A percentile compares a stretch with the other conserved stretches of the same genome.
These are phyloP conservation scores for Lipomyces mesembrius DNA, from an alignment of 805 yeast genomes.

Conservation along the genomic window DNA sequence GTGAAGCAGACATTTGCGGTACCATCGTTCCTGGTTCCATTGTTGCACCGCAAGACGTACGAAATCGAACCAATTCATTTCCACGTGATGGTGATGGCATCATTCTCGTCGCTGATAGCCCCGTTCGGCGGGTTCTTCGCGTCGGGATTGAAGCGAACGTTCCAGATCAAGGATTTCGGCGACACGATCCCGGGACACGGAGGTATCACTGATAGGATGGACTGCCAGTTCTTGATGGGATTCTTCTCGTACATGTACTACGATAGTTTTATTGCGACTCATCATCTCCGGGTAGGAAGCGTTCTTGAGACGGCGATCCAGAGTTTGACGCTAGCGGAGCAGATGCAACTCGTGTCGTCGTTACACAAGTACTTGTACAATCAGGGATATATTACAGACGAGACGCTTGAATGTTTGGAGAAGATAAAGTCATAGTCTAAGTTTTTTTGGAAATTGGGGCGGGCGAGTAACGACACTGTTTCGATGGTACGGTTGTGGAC, in stretches of 20 bases:
- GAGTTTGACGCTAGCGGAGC: slow-evolving; percentile 68
- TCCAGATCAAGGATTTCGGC: slow-evolving; percentile 95
- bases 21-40: slow-evolving; percentile 67
- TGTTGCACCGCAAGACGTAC: slow-evolving; percentile 44
- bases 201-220: slow-evolving; percentile 96
- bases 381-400: slow-evolving; percentile 40
- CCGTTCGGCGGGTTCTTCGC: slow-evolving; percentile 99
- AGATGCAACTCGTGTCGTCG: slow-evolving; percentile 62
- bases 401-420: slow-evolving; percentile 35
- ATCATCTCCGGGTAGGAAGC: slow-evolving; percentile 63
- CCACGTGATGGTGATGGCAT: slow-evolving; percentile 83
- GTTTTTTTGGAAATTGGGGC: not conserved
- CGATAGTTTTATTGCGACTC: slow-evolving; percentile 82
- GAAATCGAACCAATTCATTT: slow-evolving; percentile 77
- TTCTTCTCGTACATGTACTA: slow-evolving; percentile 89
- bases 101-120: slow-evolving; percentile 95
- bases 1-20: slow-evolving; percentile 75
- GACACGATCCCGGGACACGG: slow-evolving; percentile 99
- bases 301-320: slow-evolving; percentile 76
- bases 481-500: too few relatives aligned
- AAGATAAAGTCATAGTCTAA: not conserved
- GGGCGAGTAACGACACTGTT: not conserved
- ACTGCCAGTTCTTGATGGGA: slow-evolving; percentile 98
- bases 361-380: slow-evolving; percentile 58
- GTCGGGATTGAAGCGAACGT: slow-evolving; percentile 94